Conservation (phyloP, 2,329 filamentous ascomycete species). For the Ophiostoma populinum region DNA sequence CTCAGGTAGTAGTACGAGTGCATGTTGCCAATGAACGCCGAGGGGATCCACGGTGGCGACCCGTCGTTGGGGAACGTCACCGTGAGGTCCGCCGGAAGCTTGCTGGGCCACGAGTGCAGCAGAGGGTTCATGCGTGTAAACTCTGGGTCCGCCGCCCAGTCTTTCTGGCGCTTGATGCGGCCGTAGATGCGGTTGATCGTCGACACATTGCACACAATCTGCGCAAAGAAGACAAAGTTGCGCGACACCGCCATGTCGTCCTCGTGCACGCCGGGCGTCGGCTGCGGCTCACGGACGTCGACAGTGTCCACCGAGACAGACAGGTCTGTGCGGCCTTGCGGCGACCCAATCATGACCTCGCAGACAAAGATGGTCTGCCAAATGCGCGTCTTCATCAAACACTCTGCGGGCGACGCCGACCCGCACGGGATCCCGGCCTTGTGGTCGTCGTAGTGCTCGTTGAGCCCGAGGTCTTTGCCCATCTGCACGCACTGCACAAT, state of each 20-base stretch:
- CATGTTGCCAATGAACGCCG: conserved; percentile 76
- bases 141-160: conserved; percentile 75
- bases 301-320: conserved; percentile 59
- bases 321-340: conserved; percentile 74
- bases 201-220: conserved; percentile 61
- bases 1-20: conserved; percentile 78
- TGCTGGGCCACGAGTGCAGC: conserved; percentile 59
- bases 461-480: conserved; percentile 77
- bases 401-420: conserved; percentile 53
- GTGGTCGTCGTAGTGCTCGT: conserved; percentile 74
- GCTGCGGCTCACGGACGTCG: conserved; percentile 51
- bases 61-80: conserved; percentile 64
- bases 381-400: conserved; percentile 65
- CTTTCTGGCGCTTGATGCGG: conserved; percentile 47
- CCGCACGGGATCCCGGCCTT: conserved; percentile 54
- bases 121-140: conserved; percentile 64
- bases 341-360: conserved; percentile 83
- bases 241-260: conserved; percentile 62
- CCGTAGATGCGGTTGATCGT: conserved; percentile 60
- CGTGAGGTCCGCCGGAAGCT: conserved; percentile 62
- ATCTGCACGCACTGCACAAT: conserved; percentile 84
- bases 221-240: conserved; percentile 68
- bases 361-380: conserved; percentile 81
- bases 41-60: conserved; percentile 67
- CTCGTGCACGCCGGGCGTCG: conserved; percentile 50